Conservation (phyloP, 805 yeast species). For the Starmerella geochares region DNA sequence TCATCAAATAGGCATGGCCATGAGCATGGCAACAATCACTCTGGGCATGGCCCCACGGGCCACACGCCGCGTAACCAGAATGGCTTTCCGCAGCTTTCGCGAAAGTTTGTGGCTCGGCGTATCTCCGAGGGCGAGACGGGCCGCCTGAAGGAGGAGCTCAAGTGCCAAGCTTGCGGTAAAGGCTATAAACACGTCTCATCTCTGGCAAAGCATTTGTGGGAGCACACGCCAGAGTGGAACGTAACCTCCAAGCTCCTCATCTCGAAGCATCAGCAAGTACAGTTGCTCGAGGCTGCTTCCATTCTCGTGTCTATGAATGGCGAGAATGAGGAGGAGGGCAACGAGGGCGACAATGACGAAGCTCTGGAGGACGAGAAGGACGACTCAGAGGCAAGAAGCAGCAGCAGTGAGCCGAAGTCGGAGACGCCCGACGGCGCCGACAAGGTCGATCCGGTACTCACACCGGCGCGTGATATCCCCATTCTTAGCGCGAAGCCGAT, state of each 20-base stretch:
- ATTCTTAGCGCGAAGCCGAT: conserved; percentile 18
- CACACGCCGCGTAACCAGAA: conserved; percentile 4
- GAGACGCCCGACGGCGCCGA: not conserved
- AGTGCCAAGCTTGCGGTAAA: conserved; percentile 85
- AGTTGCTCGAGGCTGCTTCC: conserved; percentile 52
- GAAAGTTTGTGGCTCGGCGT: conserved; percentile 65
- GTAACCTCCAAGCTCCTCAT: conserved; percentile 70
- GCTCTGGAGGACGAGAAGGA: conserved; percentile 7
- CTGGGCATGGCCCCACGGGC: not conserved
- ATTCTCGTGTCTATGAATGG: conserved; percentile 64
- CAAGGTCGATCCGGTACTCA: conserved; percentile 10
- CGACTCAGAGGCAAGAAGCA: not conserved
- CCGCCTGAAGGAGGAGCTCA: conserved; percentile 68
- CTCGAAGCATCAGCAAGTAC: conserved; percentile 83
- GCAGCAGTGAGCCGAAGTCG: not conserved
- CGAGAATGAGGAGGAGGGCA: conserved; percentile 25
- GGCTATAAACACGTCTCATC: conserved; percentile 82
- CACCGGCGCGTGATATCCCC: conserved; percentile 22
- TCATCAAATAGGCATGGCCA: conserved; percentile 1
- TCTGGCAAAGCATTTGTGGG: conserved; percentile 85
- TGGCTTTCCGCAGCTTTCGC: conserved; percentile 26
- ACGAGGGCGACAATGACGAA: not conserved
- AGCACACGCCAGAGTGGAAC: conserved; percentile 90
- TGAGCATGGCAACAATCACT: not conserved
- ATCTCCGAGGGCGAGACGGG: conserved; percentile 83